Conservation (phyloP, 2,329 filamentous ascomycete species). For the Tolypocladium inflatum region DNA sequence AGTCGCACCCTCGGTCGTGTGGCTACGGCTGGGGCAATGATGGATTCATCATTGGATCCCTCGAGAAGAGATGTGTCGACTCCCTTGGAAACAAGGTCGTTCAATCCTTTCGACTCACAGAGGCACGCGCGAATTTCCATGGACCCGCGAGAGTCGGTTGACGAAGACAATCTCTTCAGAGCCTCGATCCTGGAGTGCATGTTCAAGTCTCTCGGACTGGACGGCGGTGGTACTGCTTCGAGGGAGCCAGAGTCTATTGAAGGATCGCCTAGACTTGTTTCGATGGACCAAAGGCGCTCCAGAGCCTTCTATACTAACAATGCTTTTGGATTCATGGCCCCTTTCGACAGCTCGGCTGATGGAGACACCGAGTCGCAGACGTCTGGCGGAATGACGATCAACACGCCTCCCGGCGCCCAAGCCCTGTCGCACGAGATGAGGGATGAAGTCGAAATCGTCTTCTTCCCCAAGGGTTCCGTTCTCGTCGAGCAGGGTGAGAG, state of each 20-base stretch:
- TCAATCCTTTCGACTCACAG: conserved; percentile 48
- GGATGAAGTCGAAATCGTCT: conserved; percentile 93
- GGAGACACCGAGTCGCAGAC: conserved; percentile 81
- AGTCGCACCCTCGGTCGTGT: conserved; percentile 48
- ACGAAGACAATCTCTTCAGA: conserved; percentile 83
- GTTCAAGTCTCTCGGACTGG: conserved; percentile 84
- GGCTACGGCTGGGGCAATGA: conserved; percentile 8
- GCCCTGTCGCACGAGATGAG: conserved; percentile 68
- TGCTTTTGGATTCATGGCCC: conserved; percentile 85
- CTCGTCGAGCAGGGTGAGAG: conserved; percentile 93
- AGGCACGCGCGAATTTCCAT: conserved; percentile 38
- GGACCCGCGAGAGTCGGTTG: conserved; percentile 70
- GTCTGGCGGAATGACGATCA: conserved; percentile 55
- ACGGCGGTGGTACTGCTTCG: conserved; percentile 53
- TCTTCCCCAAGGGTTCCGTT: conserved; percentile 88
- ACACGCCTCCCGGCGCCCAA: conserved; percentile 54
- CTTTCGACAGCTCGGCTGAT: conserved; percentile 64
- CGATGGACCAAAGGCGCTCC: conserved; percentile 71
- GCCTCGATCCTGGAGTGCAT: conserved; percentile 91
- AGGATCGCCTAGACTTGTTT: conserved; percentile 74
- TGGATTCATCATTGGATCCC: conserved; percentile 7
- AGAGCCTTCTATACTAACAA: conserved; percentile 64
- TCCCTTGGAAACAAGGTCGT: conserved; percentile 39
- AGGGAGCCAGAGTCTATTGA: conserved; percentile 68
- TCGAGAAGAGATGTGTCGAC: conserved; percentile 27